Conservation (phyloP, 768 basidiomycete species). For the Leucosporidium yakuticum region DNA sequence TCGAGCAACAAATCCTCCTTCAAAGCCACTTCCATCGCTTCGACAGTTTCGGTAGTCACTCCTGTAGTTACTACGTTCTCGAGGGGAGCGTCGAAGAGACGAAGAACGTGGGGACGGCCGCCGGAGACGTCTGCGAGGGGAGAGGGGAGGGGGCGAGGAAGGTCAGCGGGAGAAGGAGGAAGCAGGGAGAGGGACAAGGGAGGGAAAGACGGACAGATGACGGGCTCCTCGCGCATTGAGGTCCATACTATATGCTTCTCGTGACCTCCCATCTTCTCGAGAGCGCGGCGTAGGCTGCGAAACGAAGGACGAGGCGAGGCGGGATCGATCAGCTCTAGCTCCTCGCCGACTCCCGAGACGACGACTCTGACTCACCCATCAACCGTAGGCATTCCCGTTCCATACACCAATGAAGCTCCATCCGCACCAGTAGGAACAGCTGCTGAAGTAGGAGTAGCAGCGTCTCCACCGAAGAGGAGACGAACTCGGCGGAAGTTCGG, state of each 20-base stretch:
- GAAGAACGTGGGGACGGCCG: constrained; percentile 51
- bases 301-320: constrained; percentile 3
- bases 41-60: constrained; percentile 80
- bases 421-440: not conserved
- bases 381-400: constrained; percentile 88
- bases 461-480: constrained; percentile 43
- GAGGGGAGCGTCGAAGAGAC: constrained; percentile 76
- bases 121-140: constrained; percentile 77
- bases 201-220: too few species aligned
- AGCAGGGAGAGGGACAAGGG: not conserved
- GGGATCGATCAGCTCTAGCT: too few species aligned
- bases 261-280: constrained; percentile 69
- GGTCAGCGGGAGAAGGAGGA: not conserved
- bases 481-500: constrained; percentile 86
- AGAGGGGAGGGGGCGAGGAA: too few species aligned
- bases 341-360: too few species aligned
- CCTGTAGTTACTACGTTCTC: constrained; percentile 98
- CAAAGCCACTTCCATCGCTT: constrained; percentile 56
- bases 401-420: constrained; percentile 36
- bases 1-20: constrained; percentile 83
- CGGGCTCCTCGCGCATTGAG: constrained; percentile 57
- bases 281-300: constrained; percentile 64
- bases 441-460: constrained; percentile 6
- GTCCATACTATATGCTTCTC: constrained; percentile 80
- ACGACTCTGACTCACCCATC: constrained; percentile 56